Conservation (phyloP, 306 rosid species). For the Acacia confusa region DNA sequence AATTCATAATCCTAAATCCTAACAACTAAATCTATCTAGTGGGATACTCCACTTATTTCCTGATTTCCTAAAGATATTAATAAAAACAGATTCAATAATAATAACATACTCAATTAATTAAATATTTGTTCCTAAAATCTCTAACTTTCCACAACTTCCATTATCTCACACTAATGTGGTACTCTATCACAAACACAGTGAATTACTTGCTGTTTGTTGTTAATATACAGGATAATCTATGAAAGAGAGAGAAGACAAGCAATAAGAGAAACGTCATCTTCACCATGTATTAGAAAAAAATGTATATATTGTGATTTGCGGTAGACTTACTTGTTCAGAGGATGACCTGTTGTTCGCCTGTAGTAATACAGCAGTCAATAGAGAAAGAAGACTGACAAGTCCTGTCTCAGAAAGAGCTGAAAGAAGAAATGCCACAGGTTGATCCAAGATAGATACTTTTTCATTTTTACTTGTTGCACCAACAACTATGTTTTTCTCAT, state of each 20-base stretch:
- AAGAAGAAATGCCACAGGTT: conserved; percentile 72
- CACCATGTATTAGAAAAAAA: conserved; percentile 8
- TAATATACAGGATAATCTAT: background rate
- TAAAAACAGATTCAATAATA: too few relatives aligned
- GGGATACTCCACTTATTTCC: too few relatives aligned
- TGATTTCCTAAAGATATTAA: too few relatives aligned
- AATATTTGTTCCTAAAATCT: too few relatives aligned
- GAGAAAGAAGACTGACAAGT: conserved; percentile 91
- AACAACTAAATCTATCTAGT: too few relatives aligned
- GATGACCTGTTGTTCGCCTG: conserved; percentile 94
- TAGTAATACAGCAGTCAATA: conserved; percentile 87
- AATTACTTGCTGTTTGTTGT: background rate
- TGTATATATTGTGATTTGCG: conserved; percentile 19
- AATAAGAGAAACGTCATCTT: conserved; percentile 32
- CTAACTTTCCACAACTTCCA: too few relatives aligned
- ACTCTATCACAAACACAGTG: too few relatives aligned
- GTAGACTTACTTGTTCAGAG: conserved; percentile 73
- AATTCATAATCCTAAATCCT: too few relatives aligned
- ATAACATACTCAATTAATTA: too few relatives aligned
- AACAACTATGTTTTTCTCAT: conserved; percentile 47
- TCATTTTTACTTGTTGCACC: conserved; percentile 48
- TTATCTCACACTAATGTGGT: too few relatives aligned
- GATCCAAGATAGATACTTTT: conserved; percentile 50
- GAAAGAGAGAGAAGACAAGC: background rate
- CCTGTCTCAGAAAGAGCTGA: conserved; percentile 90